Conservation (phyloP, 1,139 yeast species). For the Yamadazyma jaroonii region DNA sequence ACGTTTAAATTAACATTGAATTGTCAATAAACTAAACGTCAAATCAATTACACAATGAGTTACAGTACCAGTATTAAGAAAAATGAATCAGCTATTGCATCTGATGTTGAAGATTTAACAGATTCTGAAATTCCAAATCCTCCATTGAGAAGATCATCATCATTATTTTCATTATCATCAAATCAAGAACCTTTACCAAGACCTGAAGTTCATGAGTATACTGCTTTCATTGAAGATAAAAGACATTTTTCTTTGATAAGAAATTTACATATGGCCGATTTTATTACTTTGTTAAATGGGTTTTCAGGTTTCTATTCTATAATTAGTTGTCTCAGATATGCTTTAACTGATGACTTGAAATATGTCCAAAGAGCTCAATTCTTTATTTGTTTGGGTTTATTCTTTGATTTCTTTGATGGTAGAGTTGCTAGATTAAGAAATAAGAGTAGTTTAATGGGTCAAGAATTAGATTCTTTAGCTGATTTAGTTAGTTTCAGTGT, state of each 20-base stretch:
- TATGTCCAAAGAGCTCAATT: slow-evolving; percentile 88
- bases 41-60: slow-evolving; percentile 6
- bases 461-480: slow-evolving; percentile 93
- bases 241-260: slow-evolving; percentile 77
- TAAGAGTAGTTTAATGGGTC: slow-evolving; percentile 93
- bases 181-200: slow-evolving; percentile 46
- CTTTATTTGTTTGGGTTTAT: slow-evolving; percentile 82
- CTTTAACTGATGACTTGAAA: slow-evolving; percentile 61
- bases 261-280: slow-evolving; percentile 91
- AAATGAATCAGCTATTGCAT: slow-evolving; percentile 37
- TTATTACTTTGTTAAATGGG: slow-evolving; percentile 88
- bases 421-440: slow-evolving; percentile 93
- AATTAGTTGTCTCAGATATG: slow-evolving; percentile 78
- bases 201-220: slow-evolving; percentile 74
- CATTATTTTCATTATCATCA: slow-evolving; percentile 38
- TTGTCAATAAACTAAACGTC: background rate
- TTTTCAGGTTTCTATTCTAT: slow-evolving; percentile 88
- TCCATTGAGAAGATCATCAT: slow-evolving; percentile 43
- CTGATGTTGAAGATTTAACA: slow-evolving; percentile 28
- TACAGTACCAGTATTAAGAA: slow-evolving; percentile 12
- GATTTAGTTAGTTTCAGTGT: slow-evolving; percentile 92
- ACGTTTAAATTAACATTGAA: background rate
- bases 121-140: slow-evolving; percentile 19
- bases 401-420: slow-evolving; percentile 95
- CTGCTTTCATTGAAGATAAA: slow-evolving; percentile 72